phyloP scores from a whole-genome alignment of 2,329 filamentous ascomycete species.

The Verticillium klebahnii region DNA sequence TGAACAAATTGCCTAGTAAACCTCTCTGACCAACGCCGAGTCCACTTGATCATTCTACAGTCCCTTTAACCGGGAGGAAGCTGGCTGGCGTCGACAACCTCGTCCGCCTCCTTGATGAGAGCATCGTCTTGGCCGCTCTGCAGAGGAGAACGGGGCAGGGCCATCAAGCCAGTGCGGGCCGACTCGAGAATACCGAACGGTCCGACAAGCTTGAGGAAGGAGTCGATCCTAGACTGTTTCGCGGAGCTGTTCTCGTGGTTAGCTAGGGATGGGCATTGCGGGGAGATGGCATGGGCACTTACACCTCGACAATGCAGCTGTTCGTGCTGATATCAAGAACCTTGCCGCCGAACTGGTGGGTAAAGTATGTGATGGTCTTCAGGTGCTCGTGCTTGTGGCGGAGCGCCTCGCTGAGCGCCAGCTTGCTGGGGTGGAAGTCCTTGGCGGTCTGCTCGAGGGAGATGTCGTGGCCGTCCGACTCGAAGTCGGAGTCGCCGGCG shows the following conservation, averaged over 20 bases:
- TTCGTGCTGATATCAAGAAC: constrained; percentile 96
- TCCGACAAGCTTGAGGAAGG: constrained; percentile 90
- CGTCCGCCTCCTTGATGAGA: constrained; percentile 78
- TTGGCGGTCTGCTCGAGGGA: constrained; percentile 43
- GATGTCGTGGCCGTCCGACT: constrained; percentile 26
- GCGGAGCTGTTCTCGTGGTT: constrained; percentile 59
- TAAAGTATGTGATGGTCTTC: constrained; percentile 91
- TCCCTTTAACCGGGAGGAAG: constrained; percentile 75
- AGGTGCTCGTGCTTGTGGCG: constrained; percentile 97
- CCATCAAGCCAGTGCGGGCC: constrained; percentile 93
- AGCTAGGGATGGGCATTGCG: not conserved
- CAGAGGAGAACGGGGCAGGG: constrained; percentile 86
- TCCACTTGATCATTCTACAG: constrained; percentile 10
- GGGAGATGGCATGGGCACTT: constrained; percentile 34
- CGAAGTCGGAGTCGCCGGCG: constrained; percentile 30
- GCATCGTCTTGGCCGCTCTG: constrained; percentile 67
- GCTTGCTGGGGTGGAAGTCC: constrained; percentile 86
- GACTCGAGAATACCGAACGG: constrained; percentile 97
- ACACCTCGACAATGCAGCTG: constrained; percentile 98
- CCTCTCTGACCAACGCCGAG: constrained; percentile 13
- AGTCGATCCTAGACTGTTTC: constrained; percentile 90
- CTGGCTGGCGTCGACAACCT: constrained; percentile 90
- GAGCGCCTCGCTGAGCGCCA: constrained; percentile 82
- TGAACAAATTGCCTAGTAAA: constrained; percentile 8
- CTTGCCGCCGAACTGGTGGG: constrained; percentile 97